These are phyloP conservation scores for Solanum lycopersicoides DNA, from an alignment of 257 asterid species.

Conservation along the genomic window DNA sequence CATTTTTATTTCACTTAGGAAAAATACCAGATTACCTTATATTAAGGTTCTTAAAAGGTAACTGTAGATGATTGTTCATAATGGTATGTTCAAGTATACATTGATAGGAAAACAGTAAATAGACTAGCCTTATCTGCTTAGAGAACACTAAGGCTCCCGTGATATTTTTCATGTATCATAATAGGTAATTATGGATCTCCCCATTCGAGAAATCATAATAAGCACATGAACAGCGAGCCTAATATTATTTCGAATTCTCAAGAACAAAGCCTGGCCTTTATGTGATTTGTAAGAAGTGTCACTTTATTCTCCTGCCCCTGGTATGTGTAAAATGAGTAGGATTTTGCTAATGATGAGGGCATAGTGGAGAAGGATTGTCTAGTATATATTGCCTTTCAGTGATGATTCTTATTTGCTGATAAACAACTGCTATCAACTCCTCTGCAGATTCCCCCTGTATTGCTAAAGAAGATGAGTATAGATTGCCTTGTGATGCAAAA, in stretches of 20 bases:
- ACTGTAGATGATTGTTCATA: background rate
- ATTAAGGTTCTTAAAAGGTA: background rate
- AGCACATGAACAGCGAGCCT: background rate
- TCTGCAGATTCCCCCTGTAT: constrained; percentile 29
- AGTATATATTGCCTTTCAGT: background rate
- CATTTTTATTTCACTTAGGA: background rate
- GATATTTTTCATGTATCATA: background rate
- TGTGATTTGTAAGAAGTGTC: background rate
- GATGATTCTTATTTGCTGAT: background rate
- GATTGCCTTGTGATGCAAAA: constrained; percentile 94
- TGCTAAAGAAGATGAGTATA: constrained; percentile 40
- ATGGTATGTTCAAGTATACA: background rate
- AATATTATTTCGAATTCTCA: background rate
- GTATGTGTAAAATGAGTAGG: background rate
- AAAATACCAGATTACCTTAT: background rate
- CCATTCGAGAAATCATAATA: background rate
- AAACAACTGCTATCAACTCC: background rate
- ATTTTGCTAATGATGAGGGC: background rate
- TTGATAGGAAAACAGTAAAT: background rate
- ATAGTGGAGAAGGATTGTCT: background rate
- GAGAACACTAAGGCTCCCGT: background rate
- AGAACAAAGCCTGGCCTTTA: background rate
- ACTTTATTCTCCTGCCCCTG: background rate
- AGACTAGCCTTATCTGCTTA: background rate
- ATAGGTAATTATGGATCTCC: background rate